Evolutionary conservation across 2,329 filamentous ascomycete genomes (phyloP).

Genomic region (Trichoderma pleuroti): DNA sequence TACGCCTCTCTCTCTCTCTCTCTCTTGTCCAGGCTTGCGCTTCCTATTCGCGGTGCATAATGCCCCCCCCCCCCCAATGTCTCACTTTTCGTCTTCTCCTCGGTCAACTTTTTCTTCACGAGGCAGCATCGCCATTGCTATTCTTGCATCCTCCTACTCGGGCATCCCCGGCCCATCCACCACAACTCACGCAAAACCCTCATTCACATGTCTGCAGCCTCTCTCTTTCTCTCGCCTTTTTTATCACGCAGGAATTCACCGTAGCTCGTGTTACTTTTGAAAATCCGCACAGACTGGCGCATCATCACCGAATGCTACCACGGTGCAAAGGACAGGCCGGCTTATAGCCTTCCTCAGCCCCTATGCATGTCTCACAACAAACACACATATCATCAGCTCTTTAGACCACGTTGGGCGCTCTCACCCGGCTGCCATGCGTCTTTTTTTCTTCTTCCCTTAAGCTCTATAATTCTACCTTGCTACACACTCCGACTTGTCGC

Average conservation of each 20-base stretch:
- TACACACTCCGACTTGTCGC: neutral
- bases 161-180: neutral
- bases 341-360: constrained; percentile 7
- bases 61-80: constrained; percentile 7
- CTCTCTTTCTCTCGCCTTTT: neutral
- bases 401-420: neutral
- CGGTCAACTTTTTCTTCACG: neutral
- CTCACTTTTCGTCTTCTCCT: neutral
- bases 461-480: neutral
- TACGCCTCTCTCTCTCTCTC: neutral
- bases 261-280: neutral
- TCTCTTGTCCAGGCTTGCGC: neutral
- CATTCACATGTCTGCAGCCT: neutral
- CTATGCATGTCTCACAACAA: constrained; percentile 13
- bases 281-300: neutral
- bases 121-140: neutral
- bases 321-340: neutral
- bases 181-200: neutral
- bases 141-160: neutral
- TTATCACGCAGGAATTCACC: neutral
- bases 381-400: neutral
- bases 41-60: neutral
- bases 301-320: neutral
- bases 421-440: neutral
- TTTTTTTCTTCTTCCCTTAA: neutral